Conservation (phyloP, 2,329 filamentous ascomycete species). For the Aspergillus fumigatus region DNA sequence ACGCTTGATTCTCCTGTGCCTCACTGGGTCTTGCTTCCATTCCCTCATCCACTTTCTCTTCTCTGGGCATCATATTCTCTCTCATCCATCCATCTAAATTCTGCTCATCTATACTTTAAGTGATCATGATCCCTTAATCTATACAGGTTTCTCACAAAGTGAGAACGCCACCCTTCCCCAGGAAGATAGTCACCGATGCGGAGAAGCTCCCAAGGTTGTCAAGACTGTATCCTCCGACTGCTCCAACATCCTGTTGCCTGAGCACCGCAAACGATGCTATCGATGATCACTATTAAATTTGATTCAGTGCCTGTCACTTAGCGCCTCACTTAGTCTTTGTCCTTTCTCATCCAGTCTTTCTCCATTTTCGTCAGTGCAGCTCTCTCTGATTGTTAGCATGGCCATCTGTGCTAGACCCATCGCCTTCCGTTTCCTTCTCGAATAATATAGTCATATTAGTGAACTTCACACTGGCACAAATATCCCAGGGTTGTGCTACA, state of each 20-base stretch:
- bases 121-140: conserved; percentile 22
- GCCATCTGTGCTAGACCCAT: conserved; percentile 28
- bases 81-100: neutral
- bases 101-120: neutral
- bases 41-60: conserved; percentile 5
- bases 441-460: conserved; percentile 9
- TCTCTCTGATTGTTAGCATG: conserved; percentile 33
- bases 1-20: conserved; percentile 8
- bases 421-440: conserved; percentile 31
- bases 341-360: conserved; percentile 1
- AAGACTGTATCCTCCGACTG: conserved; percentile 25
- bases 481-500: neutral
- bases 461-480: neutral
- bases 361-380: conserved; percentile 4
- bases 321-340: conserved; percentile 6
- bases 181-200: conserved; percentile 28
- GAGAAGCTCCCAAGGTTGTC: conserved; percentile 36
- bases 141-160: conserved; percentile 22
- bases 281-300: conserved; percentile 13
- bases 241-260: conserved; percentile 25
- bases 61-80: conserved; percentile 5
- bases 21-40: conserved; percentile 14
- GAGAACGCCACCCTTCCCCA: conserved; percentile 24
- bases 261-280: conserved; percentile 22
- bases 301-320: conserved; percentile 12